These are phyloP conservation scores for Trichoderma aggressivum DNA, from an alignment of 2,329 filamentous ascomycete species.

Conservation along the genomic window DNA sequence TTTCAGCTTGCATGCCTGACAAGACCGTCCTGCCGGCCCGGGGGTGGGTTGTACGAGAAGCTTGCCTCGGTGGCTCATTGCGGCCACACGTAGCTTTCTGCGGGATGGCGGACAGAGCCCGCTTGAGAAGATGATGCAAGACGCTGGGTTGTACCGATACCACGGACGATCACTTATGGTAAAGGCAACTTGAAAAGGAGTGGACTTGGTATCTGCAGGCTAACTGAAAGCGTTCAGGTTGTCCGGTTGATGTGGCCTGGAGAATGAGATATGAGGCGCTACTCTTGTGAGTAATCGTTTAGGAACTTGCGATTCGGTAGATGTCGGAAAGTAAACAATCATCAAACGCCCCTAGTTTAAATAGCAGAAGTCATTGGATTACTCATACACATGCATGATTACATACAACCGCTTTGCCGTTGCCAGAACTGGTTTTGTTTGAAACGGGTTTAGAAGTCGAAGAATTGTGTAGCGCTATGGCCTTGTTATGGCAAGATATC, in stretches of 20 bases:
- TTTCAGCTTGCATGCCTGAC: not conserved
- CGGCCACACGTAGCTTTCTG: not conserved
- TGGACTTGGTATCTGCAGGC: not conserved
- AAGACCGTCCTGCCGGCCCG: not conserved
- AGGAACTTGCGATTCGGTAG: not conserved
- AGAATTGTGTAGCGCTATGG: not conserved
- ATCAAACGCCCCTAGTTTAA: not conserved
- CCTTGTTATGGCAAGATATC: not conserved
- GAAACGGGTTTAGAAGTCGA: not conserved
- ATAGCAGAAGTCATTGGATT: not conserved
- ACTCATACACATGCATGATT: not conserved
- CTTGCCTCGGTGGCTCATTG: not conserved
- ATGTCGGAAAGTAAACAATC: not conserved
- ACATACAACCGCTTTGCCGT: not conserved
- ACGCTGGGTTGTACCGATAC: not conserved
- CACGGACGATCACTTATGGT: not conserved
- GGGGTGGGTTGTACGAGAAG: not conserved
- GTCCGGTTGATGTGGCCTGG: not conserved
- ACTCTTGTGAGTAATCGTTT: not conserved
- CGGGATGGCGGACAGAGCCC: not conserved
- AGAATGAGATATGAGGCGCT: not conserved
- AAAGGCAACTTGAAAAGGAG: not conserved
- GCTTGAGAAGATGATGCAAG: not conserved
- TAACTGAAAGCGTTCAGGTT: not conserved
- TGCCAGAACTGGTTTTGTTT: not conserved